Percentiles rank a stretch among this genome's conserved stretches.
These are phyloP conservation scores for Candida quercuum DNA, from an alignment of 805 yeast species.

Conservation along the genomic window DNA sequence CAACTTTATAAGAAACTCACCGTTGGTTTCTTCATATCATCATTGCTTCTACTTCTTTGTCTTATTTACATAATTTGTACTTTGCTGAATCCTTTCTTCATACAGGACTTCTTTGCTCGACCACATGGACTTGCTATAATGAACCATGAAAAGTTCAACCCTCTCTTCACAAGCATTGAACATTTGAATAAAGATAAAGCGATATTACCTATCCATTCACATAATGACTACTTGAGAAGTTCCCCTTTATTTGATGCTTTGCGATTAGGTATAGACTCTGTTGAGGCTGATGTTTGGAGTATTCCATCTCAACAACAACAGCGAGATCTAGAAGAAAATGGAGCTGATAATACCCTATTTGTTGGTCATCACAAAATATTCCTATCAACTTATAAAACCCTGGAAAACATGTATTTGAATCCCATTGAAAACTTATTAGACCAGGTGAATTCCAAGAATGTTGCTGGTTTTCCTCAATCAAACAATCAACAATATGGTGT, in stretches of 20 bases:
- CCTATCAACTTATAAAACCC: constrained; percentile 38
- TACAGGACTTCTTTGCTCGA: not conserved
- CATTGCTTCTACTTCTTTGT: not conserved
- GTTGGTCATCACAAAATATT: constrained; percentile 58
- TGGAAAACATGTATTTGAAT: constrained; percentile 45
- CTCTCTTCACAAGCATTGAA: constrained; percentile 1
- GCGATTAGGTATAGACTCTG: constrained; percentile 44
- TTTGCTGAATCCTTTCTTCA: not conserved
- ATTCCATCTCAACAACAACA: constrained; percentile 1
- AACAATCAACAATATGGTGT: constrained; percentile 11
- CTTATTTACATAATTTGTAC: not conserved
- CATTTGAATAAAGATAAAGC: constrained; percentile 7
- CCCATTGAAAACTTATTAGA: constrained; percentile 46
- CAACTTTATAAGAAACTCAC: not conserved
- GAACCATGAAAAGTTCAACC: too few species aligned
- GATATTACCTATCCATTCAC: constrained; percentile 47
- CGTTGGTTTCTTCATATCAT: not conserved
- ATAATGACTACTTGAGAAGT: constrained; percentile 64
- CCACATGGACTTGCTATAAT: too few species aligned
- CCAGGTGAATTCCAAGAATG: constrained; percentile 29
- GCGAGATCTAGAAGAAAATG: not conserved
- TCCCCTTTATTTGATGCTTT: constrained; percentile 55
- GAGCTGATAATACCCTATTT: constrained; percentile 32
- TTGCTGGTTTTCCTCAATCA: constrained; percentile 1
- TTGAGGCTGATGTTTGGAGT: constrained; percentile 67